Conservation (phyloP, 2,329 filamentous ascomycete species). For the Epichloe baconii region DNA sequence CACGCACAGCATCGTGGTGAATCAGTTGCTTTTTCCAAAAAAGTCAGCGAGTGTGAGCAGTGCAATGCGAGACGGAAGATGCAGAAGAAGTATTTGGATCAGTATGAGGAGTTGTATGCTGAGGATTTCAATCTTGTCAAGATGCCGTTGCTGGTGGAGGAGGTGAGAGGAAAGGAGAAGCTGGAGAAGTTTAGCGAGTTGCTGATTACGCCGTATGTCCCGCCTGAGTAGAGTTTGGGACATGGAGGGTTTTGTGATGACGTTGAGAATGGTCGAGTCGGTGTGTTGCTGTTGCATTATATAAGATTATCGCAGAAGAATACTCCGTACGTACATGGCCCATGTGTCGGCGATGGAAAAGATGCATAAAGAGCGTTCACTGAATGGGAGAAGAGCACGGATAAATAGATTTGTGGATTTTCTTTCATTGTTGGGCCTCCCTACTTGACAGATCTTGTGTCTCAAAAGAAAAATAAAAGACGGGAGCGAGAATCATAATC, state of each 20-base stretch:
- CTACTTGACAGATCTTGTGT: no score
- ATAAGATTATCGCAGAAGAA: background rate
- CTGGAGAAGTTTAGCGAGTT: conserved; percentile 83
- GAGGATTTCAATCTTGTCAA: conserved; percentile 94
- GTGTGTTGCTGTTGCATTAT: background rate
- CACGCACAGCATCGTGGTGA: conserved; percentile 94
- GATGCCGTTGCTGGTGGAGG: conserved; percentile 92
- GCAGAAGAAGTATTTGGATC: conserved; percentile 98
- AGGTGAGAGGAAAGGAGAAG: conserved; percentile 89
- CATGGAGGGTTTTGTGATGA: background rate
- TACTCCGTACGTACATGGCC: no score
- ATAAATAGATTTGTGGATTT: background rate
- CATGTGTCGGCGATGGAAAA: no score
- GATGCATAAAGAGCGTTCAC: no score
- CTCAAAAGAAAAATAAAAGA: background rate
- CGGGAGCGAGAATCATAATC: background rate
- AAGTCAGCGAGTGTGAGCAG: conserved; percentile 81
- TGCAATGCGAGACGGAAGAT: conserved; percentile 91
- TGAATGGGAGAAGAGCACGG: background rate
- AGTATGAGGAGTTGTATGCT: conserved; percentile 96
- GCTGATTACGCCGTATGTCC: conserved; percentile 63
- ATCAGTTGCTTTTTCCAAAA: conserved; percentile 90
- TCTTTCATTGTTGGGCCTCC: background rate
- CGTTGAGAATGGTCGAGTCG: background rate
- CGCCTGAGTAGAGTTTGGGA: conserved; percentile 34